Evolutionary conservation across 177 flowering plant species (phyloP).

Genomic region (Telopea speciosissima): DNA sequence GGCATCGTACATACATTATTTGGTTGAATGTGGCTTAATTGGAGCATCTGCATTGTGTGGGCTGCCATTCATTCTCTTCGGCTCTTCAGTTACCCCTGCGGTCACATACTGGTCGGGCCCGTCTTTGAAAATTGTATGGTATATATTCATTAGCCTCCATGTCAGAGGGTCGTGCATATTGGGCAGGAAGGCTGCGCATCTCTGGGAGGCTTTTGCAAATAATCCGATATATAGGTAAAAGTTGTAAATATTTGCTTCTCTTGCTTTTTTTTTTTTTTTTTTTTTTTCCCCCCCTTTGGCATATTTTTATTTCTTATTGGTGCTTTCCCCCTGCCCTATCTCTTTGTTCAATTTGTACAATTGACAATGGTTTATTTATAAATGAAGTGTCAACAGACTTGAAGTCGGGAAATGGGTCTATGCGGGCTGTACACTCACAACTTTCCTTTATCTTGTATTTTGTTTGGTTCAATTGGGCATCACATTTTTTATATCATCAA

Average conservation of each 20-base stretch:
- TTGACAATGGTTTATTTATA: conserved; percentile 3
- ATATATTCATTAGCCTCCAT: conserved; percentile 64
- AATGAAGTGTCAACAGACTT: conserved; percentile 13
- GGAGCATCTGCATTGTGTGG: conserved; percentile 14
- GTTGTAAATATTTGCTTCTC: conserved; percentile 31
- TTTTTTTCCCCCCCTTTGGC: background rate
- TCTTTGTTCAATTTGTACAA: conserved; percentile 19
- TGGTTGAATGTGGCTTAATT: conserved; percentile 12
- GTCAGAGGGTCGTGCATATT: conserved; percentile 19
- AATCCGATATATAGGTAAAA: conserved; percentile 30
- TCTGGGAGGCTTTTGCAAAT: conserved; percentile 26
- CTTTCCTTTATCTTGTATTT: background rate
- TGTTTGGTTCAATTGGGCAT: background rate
- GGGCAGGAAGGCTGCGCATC: conserved; percentile 21
- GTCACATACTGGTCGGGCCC: conserved; percentile 6
- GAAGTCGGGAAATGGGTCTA: background rate
- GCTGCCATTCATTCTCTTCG: conserved; percentile 10
- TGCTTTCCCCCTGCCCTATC: background rate
- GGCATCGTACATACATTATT: background rate
- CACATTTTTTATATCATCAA: background rate
- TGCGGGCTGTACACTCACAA: background rate
- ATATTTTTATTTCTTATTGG: background rate
- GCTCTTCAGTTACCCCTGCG: background rate
- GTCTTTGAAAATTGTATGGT: conserved; percentile 30
- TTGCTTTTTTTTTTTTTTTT: background rate